phyloP scores from a whole-genome alignment of 106 monocot genomes.

The Platanthera zijinensis region DNA sequence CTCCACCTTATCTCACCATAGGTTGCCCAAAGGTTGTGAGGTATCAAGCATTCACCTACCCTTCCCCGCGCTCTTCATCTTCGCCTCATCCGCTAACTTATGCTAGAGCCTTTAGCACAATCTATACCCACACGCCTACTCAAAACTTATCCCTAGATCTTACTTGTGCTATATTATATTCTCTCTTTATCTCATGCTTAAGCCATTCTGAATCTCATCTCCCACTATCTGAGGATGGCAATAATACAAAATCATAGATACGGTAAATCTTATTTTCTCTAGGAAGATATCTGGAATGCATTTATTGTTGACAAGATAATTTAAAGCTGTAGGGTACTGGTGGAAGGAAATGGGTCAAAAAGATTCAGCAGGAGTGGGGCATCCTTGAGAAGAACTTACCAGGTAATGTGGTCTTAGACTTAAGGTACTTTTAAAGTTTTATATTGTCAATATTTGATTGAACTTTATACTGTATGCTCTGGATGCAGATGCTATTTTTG shows the following conservation, averaged over 20 bases:
- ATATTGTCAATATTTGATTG: background rate
- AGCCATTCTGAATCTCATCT: background rate
- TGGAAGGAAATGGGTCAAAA: constrained; percentile 82
- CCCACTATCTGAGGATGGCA: background rate
- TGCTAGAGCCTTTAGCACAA: too few species aligned
- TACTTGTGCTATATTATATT: background rate
- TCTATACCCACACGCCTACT: background rate
- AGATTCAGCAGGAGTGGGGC: constrained; percentile 92
- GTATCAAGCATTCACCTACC: too few species aligned
- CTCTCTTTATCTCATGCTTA: background rate
- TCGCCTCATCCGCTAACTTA: too few species aligned
- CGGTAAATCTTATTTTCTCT: background rate
- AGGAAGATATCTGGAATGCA: background rate
- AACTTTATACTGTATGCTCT: constrained; percentile 4
- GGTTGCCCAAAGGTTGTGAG: too few species aligned
- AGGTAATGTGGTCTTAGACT: constrained; percentile 22
- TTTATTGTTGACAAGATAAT: constrained; percentile 1
- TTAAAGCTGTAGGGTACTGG: constrained; percentile 31
- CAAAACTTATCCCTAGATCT: background rate
- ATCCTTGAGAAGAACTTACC: constrained; percentile 90
- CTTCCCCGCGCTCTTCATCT: too few species aligned
- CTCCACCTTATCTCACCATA: too few species aligned
- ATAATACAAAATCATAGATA: background rate
- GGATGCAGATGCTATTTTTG: constrained; percentile 74
- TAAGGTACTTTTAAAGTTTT: background rate